These are phyloP conservation scores for Sodiomyces alkalinus DNA, from an alignment of 2,329 filamentous ascomycete species.

Conservation along the genomic window DNA sequence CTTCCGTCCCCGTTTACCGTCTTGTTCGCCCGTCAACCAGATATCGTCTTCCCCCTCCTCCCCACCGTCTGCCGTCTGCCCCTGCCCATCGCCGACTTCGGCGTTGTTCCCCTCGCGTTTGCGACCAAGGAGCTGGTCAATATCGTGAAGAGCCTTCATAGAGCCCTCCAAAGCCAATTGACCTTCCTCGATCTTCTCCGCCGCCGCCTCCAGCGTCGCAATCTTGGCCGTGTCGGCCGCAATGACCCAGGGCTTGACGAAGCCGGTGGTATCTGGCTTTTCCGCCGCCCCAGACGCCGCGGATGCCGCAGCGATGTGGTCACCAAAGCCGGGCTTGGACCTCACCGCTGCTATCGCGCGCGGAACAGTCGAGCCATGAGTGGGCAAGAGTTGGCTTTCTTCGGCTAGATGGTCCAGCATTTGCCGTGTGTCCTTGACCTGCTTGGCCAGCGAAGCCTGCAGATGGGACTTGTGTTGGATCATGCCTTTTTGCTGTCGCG, in stretches of 20 bases:
- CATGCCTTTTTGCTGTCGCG: conserved; percentile 39
- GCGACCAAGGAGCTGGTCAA: conserved; percentile 31
- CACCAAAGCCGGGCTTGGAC: conserved; percentile 25
- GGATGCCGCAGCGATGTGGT: conserved; percentile 22
- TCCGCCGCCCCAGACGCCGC: no score
- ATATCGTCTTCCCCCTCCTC: conserved; percentile 15
- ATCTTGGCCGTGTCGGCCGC: conserved; percentile 47
- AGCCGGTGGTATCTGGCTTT: conserved; percentile 22
- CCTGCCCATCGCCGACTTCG: conserved; percentile 9
- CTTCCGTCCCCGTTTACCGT: conserved; percentile 12
- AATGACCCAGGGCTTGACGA: conserved; percentile 41
- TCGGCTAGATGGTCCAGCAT: conserved; percentile 38
- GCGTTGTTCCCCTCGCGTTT: conserved; percentile 11
- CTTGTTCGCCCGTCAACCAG: conserved; percentile 20
- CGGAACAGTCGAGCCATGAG: no score
- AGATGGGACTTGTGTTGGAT: conserved; percentile 45
- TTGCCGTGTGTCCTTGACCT: conserved; percentile 34
- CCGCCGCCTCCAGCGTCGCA: conserved; percentile 39
- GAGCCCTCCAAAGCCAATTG: conserved; percentile 39
- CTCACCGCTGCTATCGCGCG: no score
- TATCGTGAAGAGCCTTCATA: conserved; percentile 30
- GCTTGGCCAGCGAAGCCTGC: conserved; percentile 30
- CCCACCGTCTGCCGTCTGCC: conserved; percentile 8
- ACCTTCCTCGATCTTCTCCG: conserved; percentile 44
- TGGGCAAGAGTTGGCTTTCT: conserved; percentile 45